A percentile compares a stretch with the other conserved stretches of the same genome.
These are phyloP conservation scores for Cinnamomum chago DNA, from an alignment of 164 flowering plant species.

Conservation along the genomic window DNA sequence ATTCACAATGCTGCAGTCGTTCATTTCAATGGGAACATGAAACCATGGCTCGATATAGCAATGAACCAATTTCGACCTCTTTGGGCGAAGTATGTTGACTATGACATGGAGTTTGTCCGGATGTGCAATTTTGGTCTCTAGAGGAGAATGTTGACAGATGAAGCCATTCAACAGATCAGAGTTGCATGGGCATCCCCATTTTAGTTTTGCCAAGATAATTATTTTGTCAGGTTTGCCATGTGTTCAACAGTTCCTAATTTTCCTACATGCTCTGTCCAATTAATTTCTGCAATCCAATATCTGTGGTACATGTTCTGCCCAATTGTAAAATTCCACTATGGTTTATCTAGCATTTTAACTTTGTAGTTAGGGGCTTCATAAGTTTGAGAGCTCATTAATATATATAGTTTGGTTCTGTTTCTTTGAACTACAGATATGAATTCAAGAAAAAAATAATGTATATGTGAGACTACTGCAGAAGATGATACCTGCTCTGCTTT, in stretches of 20 bases:
- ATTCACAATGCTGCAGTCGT: slow-evolving; percentile 23
- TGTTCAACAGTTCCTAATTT: background rate
- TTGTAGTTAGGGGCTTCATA: background rate
- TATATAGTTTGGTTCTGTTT: background rate
- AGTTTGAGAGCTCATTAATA: background rate
- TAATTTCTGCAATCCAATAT: too few species aligned
- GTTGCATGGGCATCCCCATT: background rate
- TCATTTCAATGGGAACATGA: slow-evolving; percentile 32
- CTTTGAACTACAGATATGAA: background rate
- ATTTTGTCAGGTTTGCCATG: background rate
- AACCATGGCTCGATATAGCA: slow-evolving; percentile 23
- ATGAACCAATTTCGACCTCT: slow-evolving; percentile 28
- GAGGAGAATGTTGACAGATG: background rate
- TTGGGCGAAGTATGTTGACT: slow-evolving; percentile 24
- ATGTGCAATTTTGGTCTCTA: slow-evolving; percentile 20
- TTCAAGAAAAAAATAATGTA: too few species aligned
- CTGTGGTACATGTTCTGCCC: background rate
- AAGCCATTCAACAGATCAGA: background rate
- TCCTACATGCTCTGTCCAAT: background rate
- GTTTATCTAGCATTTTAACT: background rate
- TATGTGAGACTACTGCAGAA: too few species aligned
- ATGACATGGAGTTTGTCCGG: slow-evolving; percentile 18
- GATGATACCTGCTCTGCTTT: too few species aligned
- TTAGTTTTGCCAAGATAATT: background rate
- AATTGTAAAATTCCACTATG: background rate